These are phyloP conservation scores for Nidula microcarpa DNA, from an alignment of 768 basidiomycete species.

Conservation along the genomic window DNA sequence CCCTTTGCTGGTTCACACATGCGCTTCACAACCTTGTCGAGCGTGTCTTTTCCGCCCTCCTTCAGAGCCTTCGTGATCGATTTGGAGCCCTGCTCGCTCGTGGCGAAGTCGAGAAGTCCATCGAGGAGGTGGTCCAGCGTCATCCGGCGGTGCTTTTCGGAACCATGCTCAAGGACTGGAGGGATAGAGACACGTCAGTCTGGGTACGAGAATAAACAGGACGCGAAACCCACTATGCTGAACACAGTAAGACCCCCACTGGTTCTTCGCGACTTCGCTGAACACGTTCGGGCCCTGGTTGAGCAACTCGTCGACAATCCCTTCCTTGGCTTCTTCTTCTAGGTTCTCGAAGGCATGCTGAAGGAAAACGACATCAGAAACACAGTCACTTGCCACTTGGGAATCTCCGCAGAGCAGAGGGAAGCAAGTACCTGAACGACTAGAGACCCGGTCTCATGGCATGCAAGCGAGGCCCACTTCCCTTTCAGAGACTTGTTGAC, in stretches of 20 bases:
- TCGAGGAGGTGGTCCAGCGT: conserved; percentile 75
- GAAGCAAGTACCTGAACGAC: conserved; percentile 69
- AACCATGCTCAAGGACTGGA: conserved; percentile 82
- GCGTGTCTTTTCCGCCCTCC: conserved; percentile 74
- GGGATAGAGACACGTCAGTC: not conserved
- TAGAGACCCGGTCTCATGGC: conserved; percentile 86
- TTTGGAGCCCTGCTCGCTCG: conserved; percentile 84
- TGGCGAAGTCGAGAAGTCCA: conserved; percentile 77
- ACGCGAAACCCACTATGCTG: conserved; percentile 66
- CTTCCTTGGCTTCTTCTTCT: conserved; percentile 79
- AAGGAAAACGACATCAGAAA: not conserved
- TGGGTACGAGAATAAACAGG: not conserved
- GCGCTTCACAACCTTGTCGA: conserved; percentile 69
- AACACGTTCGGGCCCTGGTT: conserved; percentile 68
- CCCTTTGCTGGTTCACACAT: conserved; percentile 87
- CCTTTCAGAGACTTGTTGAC: conserved; percentile 87
- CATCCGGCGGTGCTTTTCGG: conserved; percentile 67
- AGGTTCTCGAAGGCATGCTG: conserved; percentile 86
- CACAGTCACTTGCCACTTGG: not conserved
- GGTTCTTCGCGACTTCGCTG: conserved; percentile 76
- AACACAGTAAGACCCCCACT: conserved; percentile 87
- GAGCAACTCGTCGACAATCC: conserved; percentile 80
- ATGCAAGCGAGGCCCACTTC: conserved; percentile 86
- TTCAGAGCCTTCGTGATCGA: conserved; percentile 85
- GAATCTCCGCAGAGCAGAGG: not conserved